A percentile compares a stretch with the other conserved stretches of the same genome.
These are phyloP conservation scores for Dactylellina drechsleri DNA, from an alignment of 2,329 filamentous ascomycete species.

Conservation along the genomic window DNA sequence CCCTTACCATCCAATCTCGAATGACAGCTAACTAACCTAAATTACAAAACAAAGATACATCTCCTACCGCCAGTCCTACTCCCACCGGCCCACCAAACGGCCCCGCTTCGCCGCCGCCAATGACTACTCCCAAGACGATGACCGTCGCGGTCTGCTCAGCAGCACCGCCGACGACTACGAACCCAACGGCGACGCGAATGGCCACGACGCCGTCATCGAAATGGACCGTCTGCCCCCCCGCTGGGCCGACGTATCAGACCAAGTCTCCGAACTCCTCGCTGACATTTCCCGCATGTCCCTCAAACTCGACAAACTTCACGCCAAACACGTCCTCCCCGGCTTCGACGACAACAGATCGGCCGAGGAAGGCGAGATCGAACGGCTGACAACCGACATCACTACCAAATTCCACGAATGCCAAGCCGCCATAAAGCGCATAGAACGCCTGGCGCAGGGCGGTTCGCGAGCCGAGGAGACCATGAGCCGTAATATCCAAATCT, in stretches of 20 bases:
- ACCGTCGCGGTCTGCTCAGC: constrained; percentile 85
- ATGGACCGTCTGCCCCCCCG: constrained; percentile 96
- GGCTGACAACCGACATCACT: constrained; percentile 88
- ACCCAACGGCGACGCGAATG: constrained; percentile 69
- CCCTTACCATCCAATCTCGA: constrained; percentile 6
- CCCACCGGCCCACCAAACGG: constrained; percentile 91
- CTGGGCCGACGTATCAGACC: constrained; percentile 95
- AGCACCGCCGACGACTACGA: constrained; percentile 68
- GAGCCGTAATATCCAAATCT: constrained; percentile 95
- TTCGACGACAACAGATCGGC: constrained; percentile 91
- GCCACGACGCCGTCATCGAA: constrained; percentile 78
- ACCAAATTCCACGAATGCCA: constrained; percentile 90
- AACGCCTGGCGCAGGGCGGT: constrained; percentile 79
- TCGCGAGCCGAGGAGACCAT: constrained; percentile 89
- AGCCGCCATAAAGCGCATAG: constrained; percentile 84
- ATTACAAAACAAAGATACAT: constrained; percentile 77
- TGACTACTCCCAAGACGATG: constrained; percentile 65
- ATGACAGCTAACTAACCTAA: constrained; percentile 17
- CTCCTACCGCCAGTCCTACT: constrained; percentile 98
- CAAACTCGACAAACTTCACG: constrained; percentile 88
- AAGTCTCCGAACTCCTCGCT: constrained; percentile 83
- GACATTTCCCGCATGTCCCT: constrained; percentile 84
- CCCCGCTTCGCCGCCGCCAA: constrained; percentile 68
- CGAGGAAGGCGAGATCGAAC: constrained; percentile 91
- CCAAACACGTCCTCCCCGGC: constrained; percentile 94